Evolutionary conservation across 2,329 filamentous ascomycete genomes (phyloP).

Genomic region (Colletotrichum godetiae): DNA sequence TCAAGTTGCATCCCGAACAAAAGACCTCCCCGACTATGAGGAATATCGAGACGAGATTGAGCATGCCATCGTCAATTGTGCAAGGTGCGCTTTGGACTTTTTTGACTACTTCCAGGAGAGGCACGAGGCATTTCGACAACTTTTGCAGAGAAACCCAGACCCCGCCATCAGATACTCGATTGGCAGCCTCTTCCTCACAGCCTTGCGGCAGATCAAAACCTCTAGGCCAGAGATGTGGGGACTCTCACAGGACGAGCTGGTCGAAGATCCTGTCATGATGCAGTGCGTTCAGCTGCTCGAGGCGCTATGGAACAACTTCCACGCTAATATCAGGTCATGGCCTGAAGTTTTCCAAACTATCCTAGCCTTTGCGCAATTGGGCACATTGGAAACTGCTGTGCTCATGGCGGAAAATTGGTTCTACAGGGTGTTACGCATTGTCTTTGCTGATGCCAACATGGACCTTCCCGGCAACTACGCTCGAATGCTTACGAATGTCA

Average conservation of each 20-base stretch:
- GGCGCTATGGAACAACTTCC: conserved; percentile 71
- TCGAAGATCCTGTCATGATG: conserved; percentile 25
- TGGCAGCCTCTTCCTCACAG: conserved; percentile 61
- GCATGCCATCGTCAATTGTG: conserved; percentile 60
- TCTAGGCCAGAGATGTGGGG: conserved; percentile 61
- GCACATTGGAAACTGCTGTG: conserved; percentile 65
- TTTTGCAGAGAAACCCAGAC: conserved; percentile 73
- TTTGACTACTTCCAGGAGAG: conserved; percentile 70
- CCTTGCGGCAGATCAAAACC: conserved; percentile 64
- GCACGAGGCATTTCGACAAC: conserved; percentile 68
- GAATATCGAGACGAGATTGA: conserved; percentile 62
- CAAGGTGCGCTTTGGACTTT: conserved; percentile 67
- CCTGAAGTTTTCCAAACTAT: conserved; percentile 81
- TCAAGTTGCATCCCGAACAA: conserved; percentile 78
- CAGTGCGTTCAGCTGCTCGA: conserved; percentile 53
- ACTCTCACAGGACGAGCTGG: conserved; percentile 41
- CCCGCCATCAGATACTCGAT: conserved; percentile 63
- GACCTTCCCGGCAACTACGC: conserved; percentile 66
- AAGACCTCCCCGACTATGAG: conserved; percentile 73
- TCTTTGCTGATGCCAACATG: conserved; percentile 67
- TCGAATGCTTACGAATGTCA: conserved; percentile 63
- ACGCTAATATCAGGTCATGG: conserved; percentile 74
- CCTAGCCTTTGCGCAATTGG: conserved; percentile 72
- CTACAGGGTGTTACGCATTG: conserved; percentile 66
- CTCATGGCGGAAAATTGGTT: conserved; percentile 74